Conservation (phyloP, 2,329 filamentous ascomycete species). For the Talaromyces marneffei region DNA sequence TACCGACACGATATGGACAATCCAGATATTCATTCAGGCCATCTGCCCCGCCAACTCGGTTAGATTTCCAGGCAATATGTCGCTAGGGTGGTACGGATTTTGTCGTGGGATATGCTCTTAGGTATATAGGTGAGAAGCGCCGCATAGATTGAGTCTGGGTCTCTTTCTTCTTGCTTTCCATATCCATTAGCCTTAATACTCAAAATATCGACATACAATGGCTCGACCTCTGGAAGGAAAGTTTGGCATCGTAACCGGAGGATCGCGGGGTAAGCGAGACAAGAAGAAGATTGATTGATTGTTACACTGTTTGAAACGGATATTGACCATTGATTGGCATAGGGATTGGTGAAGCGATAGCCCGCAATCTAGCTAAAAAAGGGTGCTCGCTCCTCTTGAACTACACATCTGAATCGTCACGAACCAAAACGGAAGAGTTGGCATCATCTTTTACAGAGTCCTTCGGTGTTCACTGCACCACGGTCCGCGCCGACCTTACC, state of each 20-base stretch:
- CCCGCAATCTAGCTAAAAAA: constrained; percentile 66
- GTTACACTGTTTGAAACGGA: not conserved
- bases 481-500: constrained; percentile 67
- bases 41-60: constrained; percentile 9
- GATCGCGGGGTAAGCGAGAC: constrained; percentile 59
- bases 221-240: constrained; percentile 59
- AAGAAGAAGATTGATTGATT: not conserved
- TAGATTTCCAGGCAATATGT: constrained; percentile 1
- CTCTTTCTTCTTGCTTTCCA: not conserved
- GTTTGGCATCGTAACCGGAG: constrained; percentile 72
- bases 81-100: not conserved
- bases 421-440: constrained; percentile 48
- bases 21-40: not conserved
- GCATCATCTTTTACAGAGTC: constrained; percentile 50
- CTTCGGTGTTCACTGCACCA: constrained; percentile 56
- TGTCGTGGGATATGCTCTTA: not conserved
- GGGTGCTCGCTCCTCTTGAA: constrained; percentile 64
- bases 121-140: not conserved
- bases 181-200: not conserved
- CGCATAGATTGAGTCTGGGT: not conserved
- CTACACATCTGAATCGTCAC: constrained; percentile 62
- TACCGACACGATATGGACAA: not conserved
- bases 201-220: not conserved
- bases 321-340: not conserved
- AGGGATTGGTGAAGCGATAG: constrained; percentile 70